These are phyloP conservation scores for Astrothelium subdiscretum DNA, from an alignment of 495 filamentous ascomycete species.

Conservation along the genomic window DNA sequence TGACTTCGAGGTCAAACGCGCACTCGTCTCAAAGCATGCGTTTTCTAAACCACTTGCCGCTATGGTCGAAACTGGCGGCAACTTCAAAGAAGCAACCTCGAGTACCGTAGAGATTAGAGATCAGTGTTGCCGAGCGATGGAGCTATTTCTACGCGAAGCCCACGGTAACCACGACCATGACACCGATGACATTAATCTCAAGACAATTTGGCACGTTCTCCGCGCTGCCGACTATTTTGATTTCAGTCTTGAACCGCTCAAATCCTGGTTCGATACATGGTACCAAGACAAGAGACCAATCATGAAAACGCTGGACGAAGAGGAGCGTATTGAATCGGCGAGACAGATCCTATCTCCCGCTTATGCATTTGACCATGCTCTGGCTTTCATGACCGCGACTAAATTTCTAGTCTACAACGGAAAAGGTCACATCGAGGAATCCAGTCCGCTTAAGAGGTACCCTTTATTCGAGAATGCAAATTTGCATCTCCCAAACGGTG, in stretches of 20 bases:
- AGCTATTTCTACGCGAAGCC: constrained; percentile 5
- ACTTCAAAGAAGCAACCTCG: constrained; percentile 1
- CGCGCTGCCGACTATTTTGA: constrained; percentile 8
- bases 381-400: constrained; percentile 4
- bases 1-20: constrained; percentile 11
- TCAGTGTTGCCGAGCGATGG: not conserved
- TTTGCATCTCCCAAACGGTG: not conserved
- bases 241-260: not conserved
- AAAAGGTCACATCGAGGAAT: constrained; percentile 6
- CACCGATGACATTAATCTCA: not conserved
- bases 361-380: constrained; percentile 9
- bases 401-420: constrained; percentile 10
- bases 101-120: constrained; percentile 7
- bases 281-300: not conserved
- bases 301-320: not conserved
- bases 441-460: not conserved
- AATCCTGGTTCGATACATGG: constrained; percentile 9
- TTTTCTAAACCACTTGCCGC: constrained; percentile 2
- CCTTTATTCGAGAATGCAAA: constrained; percentile 4
- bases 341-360: constrained; percentile 5
- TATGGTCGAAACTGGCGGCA: not conserved
- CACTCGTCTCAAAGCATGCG: not conserved
- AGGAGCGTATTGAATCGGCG: not conserved
- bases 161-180: constrained; percentile 1
- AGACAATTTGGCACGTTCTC: constrained; percentile 9